Percentiles rank a stretch among this genome's conserved stretches.
Evolutionary conservation across 1,139 yeast species (phyloP).

Genomic region (Saccharomyces uvarum): DNA sequence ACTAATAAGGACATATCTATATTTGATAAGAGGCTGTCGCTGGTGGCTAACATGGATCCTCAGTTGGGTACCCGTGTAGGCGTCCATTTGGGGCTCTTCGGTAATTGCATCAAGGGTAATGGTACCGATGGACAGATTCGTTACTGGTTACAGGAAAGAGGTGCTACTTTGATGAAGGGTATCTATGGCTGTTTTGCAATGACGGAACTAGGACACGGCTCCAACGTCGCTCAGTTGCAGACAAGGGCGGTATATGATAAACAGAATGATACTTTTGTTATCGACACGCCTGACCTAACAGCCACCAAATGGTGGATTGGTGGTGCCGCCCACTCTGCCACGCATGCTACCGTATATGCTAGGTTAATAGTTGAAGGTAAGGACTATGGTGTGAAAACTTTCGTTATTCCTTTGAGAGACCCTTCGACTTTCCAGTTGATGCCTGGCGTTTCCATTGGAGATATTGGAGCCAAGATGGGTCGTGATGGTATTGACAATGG

Average conservation of each 20-base stretch:
- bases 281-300: conserved; percentile 81
- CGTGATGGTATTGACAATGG: conserved; percentile 78
- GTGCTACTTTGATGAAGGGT: conserved; percentile 55
- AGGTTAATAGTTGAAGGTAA: conserved; percentile 71
- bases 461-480: conserved; percentile 92
- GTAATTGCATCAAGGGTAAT: conserved; percentile 62
- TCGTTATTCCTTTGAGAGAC: conserved; percentile 84
- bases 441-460: conserved; percentile 82
- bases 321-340: conserved; percentile 92
- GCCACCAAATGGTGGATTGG: conserved; percentile 99
- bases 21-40: conserved; percentile 37
- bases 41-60: conserved; percentile 45
- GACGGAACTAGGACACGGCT: conserved; percentile 93
- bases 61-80: conserved; percentile 61
- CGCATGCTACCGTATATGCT: conserved; percentile 76
- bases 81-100: conserved; percentile 64
- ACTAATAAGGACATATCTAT: conserved; percentile 33
- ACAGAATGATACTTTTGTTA: conserved; percentile 55
- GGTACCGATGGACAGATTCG: conserved; percentile 54
- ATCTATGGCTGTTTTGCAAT: conserved; percentile 88
- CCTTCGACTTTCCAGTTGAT: conserved; percentile 52
- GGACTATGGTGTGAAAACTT: conserved; percentile 86
- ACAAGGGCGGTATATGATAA: conserved; percentile 81
- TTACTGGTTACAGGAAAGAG: conserved; percentile 71
- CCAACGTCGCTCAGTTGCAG: conserved; percentile 85